Conservation (phyloP, 805 yeast species). For the Blastobotrys robertii region DNA sequence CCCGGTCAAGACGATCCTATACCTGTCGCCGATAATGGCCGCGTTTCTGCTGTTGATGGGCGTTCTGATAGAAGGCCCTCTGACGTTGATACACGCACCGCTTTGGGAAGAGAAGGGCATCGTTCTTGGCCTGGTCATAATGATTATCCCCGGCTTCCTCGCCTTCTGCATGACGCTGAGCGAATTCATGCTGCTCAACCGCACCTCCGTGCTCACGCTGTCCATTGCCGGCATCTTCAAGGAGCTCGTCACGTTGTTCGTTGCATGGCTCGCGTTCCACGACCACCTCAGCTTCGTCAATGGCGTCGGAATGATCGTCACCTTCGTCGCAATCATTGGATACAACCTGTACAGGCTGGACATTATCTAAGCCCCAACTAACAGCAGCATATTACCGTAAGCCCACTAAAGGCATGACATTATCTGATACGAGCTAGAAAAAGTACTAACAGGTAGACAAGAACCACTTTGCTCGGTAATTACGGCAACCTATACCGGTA, state of each 20-base stretch:
- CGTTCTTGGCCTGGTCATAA: constrained; percentile 42
- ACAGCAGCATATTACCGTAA: too few relatives aligned
- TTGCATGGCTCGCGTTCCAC: constrained; percentile 55
- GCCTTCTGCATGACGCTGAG: constrained; percentile 81
- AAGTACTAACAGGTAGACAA: too few relatives aligned
- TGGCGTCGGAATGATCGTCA: constrained; percentile 60
- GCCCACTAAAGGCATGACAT: too few relatives aligned
- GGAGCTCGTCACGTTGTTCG: constrained; percentile 69
- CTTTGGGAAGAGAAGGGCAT: constrained; percentile 62
- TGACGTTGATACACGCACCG: constrained; percentile 39
- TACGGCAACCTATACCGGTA: too few relatives aligned
- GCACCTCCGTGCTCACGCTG: constrained; percentile 76
- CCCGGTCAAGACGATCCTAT: constrained; percentile 76
- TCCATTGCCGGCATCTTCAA: constrained; percentile 90
- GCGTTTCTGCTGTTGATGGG: constrained; percentile 53
- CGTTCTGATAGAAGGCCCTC: constrained; percentile 57
- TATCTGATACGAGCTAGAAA: too few relatives aligned
- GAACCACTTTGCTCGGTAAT: too few relatives aligned
- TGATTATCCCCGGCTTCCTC: constrained; percentile 72
- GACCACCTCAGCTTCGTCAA: constrained; percentile 64
- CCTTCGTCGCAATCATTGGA: constrained; percentile 71
- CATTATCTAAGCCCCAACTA: too few relatives aligned
- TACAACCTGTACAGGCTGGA: constrained; percentile 44
- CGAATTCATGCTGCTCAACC: constrained; percentile 73
- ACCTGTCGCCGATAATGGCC: constrained; percentile 80